phyloP scores from a whole-genome alignment of 2,329 filamentous ascomycete species.

The Ceratocystis lukuohia region DNA sequence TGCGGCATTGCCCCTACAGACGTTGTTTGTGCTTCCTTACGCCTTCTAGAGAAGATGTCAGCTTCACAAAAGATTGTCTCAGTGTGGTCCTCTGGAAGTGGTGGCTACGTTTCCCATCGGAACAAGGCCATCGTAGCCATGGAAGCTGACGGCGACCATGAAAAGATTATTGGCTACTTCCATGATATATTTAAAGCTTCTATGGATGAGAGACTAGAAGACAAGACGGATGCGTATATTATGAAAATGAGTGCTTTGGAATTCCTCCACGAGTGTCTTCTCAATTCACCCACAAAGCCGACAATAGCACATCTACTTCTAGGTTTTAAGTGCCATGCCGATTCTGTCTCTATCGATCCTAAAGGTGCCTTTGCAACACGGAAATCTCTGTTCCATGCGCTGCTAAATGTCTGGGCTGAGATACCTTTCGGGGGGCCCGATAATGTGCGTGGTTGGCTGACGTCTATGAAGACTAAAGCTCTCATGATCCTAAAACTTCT shows the following conservation, averaged over 20 bases:
- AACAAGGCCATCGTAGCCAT: conserved; percentile 84
- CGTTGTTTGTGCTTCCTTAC: conserved; percentile 66
- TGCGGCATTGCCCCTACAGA: conserved; percentile 72
- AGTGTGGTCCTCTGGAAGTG: conserved; percentile 37
- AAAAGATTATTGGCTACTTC: conserved; percentile 43
- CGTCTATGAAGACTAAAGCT: conserved; percentile 53
- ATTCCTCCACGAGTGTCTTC: conserved; percentile 70
- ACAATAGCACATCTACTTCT: conserved; percentile 84
- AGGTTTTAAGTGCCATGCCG: conserved; percentile 68
- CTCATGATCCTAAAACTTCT: conserved; percentile 66
- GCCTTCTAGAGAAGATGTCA: conserved; percentile 73
- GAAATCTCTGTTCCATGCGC: conserved; percentile 68
- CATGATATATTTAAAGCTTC: conserved; percentile 33
- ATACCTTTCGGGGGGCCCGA: conserved; percentile 50
- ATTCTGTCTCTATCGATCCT: conserved; percentile 52
- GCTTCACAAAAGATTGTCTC: conserved; percentile 69
- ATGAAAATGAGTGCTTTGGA: conserved; percentile 77
- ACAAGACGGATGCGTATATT: conserved; percentile 57
- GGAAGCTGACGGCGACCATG: conserved; percentile 65
- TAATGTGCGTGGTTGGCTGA: conserved; percentile 52
- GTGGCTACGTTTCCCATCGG: conserved; percentile 36
- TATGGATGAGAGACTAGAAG: conserved; percentile 60
- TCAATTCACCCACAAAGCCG: conserved; percentile 59
- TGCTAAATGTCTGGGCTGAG: conserved; percentile 57
- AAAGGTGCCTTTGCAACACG: conserved; percentile 57